phyloP scores from a whole-genome alignment of 257 asterid genomes.

The Solanum corneliomulleri region DNA sequence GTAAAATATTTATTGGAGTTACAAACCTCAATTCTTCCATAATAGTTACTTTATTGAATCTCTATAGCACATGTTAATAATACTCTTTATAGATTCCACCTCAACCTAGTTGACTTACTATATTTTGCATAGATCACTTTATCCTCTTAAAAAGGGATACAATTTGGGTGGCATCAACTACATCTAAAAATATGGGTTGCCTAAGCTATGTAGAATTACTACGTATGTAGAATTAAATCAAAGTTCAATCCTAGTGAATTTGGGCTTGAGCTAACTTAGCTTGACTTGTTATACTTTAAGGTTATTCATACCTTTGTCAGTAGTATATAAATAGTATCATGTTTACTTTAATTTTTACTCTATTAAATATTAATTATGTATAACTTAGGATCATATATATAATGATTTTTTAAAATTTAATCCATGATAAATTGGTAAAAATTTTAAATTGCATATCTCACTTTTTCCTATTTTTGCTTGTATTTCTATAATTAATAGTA shows the following conservation, averaged over 20 bases:
- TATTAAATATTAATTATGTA: too few relatives aligned
- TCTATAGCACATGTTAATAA: neutral
- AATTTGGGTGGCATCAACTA: neutral
- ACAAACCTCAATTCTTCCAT: too few relatives aligned
- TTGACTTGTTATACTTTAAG: neutral
- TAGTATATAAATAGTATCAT: neutral
- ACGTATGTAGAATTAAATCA: too few relatives aligned
- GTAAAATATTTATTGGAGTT: too few relatives aligned
- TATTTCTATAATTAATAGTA: too few relatives aligned
- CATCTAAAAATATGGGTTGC: neutral
- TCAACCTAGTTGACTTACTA: neutral
- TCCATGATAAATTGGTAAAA: neutral
- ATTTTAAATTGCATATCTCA: neutral
- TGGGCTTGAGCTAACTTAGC: neutral
- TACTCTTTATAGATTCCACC: neutral
- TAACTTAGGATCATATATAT: neutral
- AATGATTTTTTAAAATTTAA: too few relatives aligned
- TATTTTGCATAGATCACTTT: neutral
- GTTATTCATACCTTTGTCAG: too few relatives aligned
- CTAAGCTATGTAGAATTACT: too few relatives aligned
- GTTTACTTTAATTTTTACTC: neutral
- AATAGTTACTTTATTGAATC: too few relatives aligned
- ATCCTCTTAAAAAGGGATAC: too few relatives aligned
- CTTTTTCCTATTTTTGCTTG: neutral
- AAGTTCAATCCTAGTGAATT: neutral